Percentiles rank a stretch among this genome's conserved stretches.
These are phyloP conservation scores for Mikania micrantha DNA, from an alignment of 129 eudicot genomes.

Conservation along the genomic window DNA sequence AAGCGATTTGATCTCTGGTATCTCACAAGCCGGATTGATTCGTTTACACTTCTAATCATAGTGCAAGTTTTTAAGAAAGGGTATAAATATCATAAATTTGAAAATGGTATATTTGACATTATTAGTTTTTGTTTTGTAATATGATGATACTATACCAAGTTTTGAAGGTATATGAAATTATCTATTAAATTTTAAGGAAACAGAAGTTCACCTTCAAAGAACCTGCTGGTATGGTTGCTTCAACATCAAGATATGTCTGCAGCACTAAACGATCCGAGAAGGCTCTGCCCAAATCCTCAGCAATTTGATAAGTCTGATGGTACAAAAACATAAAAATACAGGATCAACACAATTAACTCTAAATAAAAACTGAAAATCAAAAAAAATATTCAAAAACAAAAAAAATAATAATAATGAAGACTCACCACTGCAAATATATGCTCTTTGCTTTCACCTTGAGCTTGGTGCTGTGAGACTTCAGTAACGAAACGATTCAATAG, in stretches of 20 bases:
- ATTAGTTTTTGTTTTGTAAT: too few species aligned
- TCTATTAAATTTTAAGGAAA: not conserved
- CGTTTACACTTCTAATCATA: too few species aligned
- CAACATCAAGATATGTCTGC: slow-evolving; percentile 69
- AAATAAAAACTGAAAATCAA: not conserved
- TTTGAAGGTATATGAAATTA: not conserved
- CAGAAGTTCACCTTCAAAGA: slow-evolving; percentile 55
- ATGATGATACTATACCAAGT: too few species aligned
- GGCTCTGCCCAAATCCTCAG: slow-evolving; percentile 98
- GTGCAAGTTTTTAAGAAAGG: too few species aligned
- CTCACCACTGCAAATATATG: slow-evolving; percentile 59
- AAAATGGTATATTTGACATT: too few species aligned
- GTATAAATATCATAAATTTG: too few species aligned
- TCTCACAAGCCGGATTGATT: too few species aligned
- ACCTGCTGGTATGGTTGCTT: slow-evolving; percentile 52
- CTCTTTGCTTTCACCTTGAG: slow-evolving; percentile 73
- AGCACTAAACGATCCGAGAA: slow-evolving; percentile 65
- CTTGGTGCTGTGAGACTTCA: slow-evolving; percentile 60
- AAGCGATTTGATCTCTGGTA: too few species aligned
- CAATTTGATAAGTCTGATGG: slow-evolving; percentile 71
- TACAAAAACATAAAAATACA: not conserved
- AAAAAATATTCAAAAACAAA: not conserved
- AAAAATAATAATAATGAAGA: not conserved
- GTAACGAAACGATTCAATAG: slow-evolving; percentile 63
- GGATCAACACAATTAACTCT: not conserved